A percentile compares a stretch with the other conserved stretches of the same genome.
phyloP scores from a whole-genome alignment of 805 yeast genomes.

The Yarrowia deformans region DNA sequence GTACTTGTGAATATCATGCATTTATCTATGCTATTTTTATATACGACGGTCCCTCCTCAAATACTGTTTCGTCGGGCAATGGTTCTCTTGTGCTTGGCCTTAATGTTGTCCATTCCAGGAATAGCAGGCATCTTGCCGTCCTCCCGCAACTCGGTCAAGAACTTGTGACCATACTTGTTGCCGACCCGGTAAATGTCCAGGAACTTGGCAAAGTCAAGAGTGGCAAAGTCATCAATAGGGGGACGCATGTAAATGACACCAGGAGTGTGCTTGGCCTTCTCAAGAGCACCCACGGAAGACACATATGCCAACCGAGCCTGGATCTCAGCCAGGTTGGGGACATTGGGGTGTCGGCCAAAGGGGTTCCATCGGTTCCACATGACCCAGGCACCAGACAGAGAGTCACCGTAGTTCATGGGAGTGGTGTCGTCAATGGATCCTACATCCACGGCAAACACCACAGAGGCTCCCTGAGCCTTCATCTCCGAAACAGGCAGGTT shows the following conservation, averaged over 20 bases:
- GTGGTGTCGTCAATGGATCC: slow-evolving; percentile 94
- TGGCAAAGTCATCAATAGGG: slow-evolving; percentile 90
- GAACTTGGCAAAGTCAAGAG: slow-evolving; percentile 89
- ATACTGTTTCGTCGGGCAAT: slow-evolving; percentile 69
- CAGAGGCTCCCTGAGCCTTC: slow-evolving; percentile 86
- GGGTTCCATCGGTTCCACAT: slow-evolving; percentile 81
- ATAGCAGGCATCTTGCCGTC: slow-evolving; percentile 66
- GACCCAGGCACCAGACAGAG: slow-evolving; percentile 92
- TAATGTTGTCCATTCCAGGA: slow-evolving; percentile 57
- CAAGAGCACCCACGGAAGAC: slow-evolving; percentile 91
- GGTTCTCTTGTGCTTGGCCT: slow-evolving; percentile 49
- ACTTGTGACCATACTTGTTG: slow-evolving; percentile 68
- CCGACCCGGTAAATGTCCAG: slow-evolving; percentile 90
- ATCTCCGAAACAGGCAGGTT: slow-evolving; percentile 91
- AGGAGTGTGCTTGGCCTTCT: slow-evolving; percentile 79
- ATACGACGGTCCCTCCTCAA: slow-evolving; percentile 15
- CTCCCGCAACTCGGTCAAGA: slow-evolving; percentile 60
- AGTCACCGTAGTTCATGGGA: slow-evolving; percentile 90
- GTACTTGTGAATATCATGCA: no score
- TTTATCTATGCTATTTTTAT: background rate
- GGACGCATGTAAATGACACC: slow-evolving; percentile 91
- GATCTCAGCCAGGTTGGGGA: slow-evolving; percentile 94
- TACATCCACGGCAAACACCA: slow-evolving; percentile 91
- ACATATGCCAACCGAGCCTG: slow-evolving; percentile 94
- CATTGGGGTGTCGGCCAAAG: slow-evolving; percentile 82